Percentiles rank a stretch among this genome's conserved stretches.
phyloP scores from a whole-genome alignment of 768 basidiomycete genomes.

The Leccinum uliginosum region DNA sequence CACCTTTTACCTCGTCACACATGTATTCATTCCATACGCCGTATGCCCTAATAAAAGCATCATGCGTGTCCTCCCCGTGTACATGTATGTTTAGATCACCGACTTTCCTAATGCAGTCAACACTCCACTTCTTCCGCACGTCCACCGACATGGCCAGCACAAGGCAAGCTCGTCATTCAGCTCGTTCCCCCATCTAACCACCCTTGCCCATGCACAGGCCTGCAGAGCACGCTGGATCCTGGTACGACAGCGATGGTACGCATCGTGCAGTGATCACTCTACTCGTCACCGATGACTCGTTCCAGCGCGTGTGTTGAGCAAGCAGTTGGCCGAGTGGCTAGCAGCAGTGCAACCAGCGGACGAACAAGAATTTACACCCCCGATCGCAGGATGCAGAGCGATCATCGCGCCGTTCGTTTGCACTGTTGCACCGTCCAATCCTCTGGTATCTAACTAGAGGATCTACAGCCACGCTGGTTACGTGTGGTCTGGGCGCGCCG shows the following conservation, averaged over 20 bases:
- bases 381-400: constrained; percentile 72
- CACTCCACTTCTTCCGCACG: constrained; percentile 15
- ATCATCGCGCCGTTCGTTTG: constrained; percentile 87
- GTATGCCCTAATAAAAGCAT: constrained; percentile 37
- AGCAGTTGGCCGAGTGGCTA: constrained; percentile 65
- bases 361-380: constrained; percentile 52
- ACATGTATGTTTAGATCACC: not conserved
- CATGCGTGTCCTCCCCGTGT: constrained; percentile 1
- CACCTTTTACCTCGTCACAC: constrained; percentile 34
- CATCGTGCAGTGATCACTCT: constrained; percentile 12
- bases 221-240: constrained; percentile 85
- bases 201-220: constrained; percentile 31
- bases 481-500: constrained; percentile 87
- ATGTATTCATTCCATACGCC: constrained; percentile 49
- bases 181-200: not conserved
- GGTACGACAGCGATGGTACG: constrained; percentile 77
- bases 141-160: constrained; percentile 22
- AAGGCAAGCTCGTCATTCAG: constrained; percentile 21
- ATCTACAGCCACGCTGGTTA: constrained; percentile 86
- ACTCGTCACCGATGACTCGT: constrained; percentile 11
- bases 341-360: constrained; percentile 46
- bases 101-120: constrained; percentile 26
- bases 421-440: not conserved
- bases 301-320: constrained; percentile 52
- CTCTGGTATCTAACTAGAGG: constrained; percentile 5